Percentiles rank a stretch among this genome's conserved stretches.
Evolutionary conservation across 2,329 filamentous ascomycete genomes (phyloP).

Genomic region (Thermomyces lanuginosus): DNA sequence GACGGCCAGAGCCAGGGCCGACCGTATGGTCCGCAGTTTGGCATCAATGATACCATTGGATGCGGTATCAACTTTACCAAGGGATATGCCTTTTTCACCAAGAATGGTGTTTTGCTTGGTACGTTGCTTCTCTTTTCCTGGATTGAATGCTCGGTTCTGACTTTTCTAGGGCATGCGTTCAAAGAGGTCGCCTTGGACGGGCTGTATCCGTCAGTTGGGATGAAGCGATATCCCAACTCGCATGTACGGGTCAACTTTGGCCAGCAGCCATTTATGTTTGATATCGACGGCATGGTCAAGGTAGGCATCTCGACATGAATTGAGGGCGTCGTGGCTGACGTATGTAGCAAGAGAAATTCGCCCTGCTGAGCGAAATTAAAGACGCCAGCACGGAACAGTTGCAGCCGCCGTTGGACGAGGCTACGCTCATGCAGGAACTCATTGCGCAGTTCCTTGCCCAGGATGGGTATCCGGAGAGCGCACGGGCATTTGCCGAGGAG

Average conservation of each 20-base stretch:
- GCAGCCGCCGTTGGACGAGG: constrained; percentile 51
- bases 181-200: constrained; percentile 20
- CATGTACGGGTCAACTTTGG: constrained; percentile 47
- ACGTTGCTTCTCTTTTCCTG: constrained; percentile 9
- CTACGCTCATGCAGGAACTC: constrained; percentile 63
- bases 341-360: constrained; percentile 42
- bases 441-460: constrained; percentile 82
- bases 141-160: constrained; percentile 1
- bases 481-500: constrained; percentile 71
- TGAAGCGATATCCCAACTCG: constrained; percentile 45
- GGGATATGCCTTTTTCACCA: constrained; percentile 47
- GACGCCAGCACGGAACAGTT: constrained; percentile 41
- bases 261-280: constrained; percentile 64
- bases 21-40: constrained; percentile 44
- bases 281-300: constrained; percentile 75
- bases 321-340: not conserved
- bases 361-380: constrained; percentile 46
- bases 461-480: constrained; percentile 89
- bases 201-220: constrained; percentile 43
- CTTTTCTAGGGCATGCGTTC: constrained; percentile 39
- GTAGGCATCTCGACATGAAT: constrained; percentile 35
- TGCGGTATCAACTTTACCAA: constrained; percentile 50
- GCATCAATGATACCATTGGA: constrained; percentile 43
- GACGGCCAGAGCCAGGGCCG: constrained; percentile 39
- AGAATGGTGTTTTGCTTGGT: constrained; percentile 45